Evolutionary conservation across 2,329 filamentous ascomycete genomes (phyloP).

Genomic region (Penicillium sclerotiorum): DNA sequence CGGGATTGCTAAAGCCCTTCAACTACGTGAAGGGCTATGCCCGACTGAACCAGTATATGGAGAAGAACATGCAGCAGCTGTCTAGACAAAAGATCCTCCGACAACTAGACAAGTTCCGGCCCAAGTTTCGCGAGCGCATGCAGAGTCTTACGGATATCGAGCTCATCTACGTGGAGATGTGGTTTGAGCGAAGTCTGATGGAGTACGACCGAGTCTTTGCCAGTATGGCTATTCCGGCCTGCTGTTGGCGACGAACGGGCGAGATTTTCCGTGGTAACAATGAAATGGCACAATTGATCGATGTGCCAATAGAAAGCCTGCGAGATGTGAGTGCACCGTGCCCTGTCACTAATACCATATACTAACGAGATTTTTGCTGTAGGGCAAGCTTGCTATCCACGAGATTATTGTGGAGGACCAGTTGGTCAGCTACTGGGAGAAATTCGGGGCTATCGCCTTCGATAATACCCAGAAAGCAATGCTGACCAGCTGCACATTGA

Average conservation of each 20-base stretch:
- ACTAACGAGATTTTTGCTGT: no score
- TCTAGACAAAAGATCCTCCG: slow-evolving; percentile 90
- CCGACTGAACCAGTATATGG: slow-evolving; percentile 86
- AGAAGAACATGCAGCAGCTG: slow-evolving; percentile 76
- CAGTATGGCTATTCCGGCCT: slow-evolving; percentile 97
- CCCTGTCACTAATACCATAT: no score
- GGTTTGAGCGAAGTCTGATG: slow-evolving; percentile 96
- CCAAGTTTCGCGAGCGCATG: slow-evolving; percentile 94
- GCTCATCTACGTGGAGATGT: slow-evolving; percentile 95
- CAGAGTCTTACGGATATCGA: slow-evolving; percentile 91
- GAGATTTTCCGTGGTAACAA: slow-evolving; percentile 98
- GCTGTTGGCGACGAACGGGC: slow-evolving; percentile 93
- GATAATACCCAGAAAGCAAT: slow-evolving; percentile 93
- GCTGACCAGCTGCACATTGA: slow-evolving; percentile 87
- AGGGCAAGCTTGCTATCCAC: slow-evolving; percentile 94
- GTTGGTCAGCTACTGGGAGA: slow-evolving; percentile 97
- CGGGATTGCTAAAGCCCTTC: slow-evolving; percentile 91
- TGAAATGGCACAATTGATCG: slow-evolving; percentile 96
- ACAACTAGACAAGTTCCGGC: slow-evolving; percentile 88
- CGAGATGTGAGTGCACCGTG: slow-evolving; percentile 89
- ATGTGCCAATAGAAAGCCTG: slow-evolving; percentile 85
- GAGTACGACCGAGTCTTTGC: slow-evolving; percentile 98
- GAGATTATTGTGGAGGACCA: slow-evolving; percentile 95
- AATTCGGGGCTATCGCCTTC: slow-evolving; percentile 97
- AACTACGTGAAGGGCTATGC: slow-evolving; percentile 98